Base-by-base conservation (phyloP, 805 yeast genomes). In the Cyberlindnera sargentensis region DNA sequence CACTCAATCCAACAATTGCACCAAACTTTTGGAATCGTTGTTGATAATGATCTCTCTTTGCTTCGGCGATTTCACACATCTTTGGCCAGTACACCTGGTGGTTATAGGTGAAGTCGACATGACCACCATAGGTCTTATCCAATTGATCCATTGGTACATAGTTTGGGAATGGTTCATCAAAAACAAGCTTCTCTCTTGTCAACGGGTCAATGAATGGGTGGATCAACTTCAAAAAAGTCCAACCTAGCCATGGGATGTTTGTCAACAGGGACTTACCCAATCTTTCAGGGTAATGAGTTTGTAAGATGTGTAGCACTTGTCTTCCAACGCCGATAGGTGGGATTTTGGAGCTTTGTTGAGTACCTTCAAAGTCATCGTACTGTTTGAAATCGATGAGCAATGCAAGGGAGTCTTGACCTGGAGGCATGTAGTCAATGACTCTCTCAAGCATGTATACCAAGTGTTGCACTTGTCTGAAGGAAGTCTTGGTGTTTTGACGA, bases 251-350 rank as follows among this genome's bases (percentile, higher is more conserved):
- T 10, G 98, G 98, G 51, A 93, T 89, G 64, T 93, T 91, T 39
- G 95, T 86, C 35, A 93, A 71, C 39, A 90, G 71, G 0, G 97
- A 97, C 60, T 82, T 84, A 34, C 99, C 99, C 47, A 93, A 72
- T 56, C 99, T 77, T 63, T 93, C 99, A 4, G 99, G 99, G 62
- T 93, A 93, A 64, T 93, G 99, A 9, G 95, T 89, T 66, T 93
- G 99, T 55, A 93, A 70, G 61, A 93, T 93, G 62, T 84, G 87
- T 52, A 93, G 72, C 30, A 91, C 98, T 65, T 89, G 95, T 60
- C 90, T 82, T 31, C 96, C 97, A 15, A 80, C 84, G 41, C 84
- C 75, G 36, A 91, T 71, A 2, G 96, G 88, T n/a, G 98, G 98
- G 44, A 88, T 78, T 59, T 84, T 87, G 9, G 46, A 37, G 34